These are phyloP conservation scores for Blastobotrys malaysiensis DNA, from an alignment of 1,139 yeast species.

Conservation along the genomic window DNA sequence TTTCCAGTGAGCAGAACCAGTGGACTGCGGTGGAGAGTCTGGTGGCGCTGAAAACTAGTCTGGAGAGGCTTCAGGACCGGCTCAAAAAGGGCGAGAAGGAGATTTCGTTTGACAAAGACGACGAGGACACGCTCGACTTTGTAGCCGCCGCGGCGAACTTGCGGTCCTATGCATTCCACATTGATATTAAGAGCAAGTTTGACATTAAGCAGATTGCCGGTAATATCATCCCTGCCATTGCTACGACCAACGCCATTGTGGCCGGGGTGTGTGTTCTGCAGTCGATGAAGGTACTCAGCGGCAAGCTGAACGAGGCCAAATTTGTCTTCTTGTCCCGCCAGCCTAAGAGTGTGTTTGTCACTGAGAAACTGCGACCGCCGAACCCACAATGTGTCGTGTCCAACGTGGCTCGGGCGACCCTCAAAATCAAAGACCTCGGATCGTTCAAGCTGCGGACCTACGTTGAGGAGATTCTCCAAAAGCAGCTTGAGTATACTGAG, in stretches of 20 bases:
- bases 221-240: slow-evolving; percentile 96
- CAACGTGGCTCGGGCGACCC: slow-evolving; percentile 51
- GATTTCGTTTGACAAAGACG: slow-evolving; percentile 79
- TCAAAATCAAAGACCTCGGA: slow-evolving; percentile 33
- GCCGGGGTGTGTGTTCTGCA: slow-evolving; percentile 82
- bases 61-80: slow-evolving; percentile 48
- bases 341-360: slow-evolving; percentile 62
- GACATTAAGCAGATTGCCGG: slow-evolving; percentile 95
- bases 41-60: slow-evolving; percentile 50
- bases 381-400: slow-evolving; percentile 71
- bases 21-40: slow-evolving; percentile 67
- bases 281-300: slow-evolving; percentile 50
- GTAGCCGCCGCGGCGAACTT: slow-evolving; percentile 86
- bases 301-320: slow-evolving; percentile 29
- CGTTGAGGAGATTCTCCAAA: slow-evolving; percentile 41
- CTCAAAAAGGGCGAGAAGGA: slow-evolving; percentile 37
- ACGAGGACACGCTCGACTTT: slow-evolving; percentile 80
- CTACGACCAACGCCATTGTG: slow-evolving; percentile 93
- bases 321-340: slow-evolving; percentile 61
- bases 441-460: slow-evolving; percentile 38
- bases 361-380: slow-evolving; percentile 57
- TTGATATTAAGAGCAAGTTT: slow-evolving; percentile 71
- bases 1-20: slow-evolving; percentile 50
- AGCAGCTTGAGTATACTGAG: slow-evolving; percentile 52
- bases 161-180: slow-evolving; percentile 66